A percentile compares a stretch with the other conserved stretches of the same genome.
Evolutionary conservation across 352 stramenopile genomes (phyloP).

Genomic region (Phytopythium montanum): DNA sequence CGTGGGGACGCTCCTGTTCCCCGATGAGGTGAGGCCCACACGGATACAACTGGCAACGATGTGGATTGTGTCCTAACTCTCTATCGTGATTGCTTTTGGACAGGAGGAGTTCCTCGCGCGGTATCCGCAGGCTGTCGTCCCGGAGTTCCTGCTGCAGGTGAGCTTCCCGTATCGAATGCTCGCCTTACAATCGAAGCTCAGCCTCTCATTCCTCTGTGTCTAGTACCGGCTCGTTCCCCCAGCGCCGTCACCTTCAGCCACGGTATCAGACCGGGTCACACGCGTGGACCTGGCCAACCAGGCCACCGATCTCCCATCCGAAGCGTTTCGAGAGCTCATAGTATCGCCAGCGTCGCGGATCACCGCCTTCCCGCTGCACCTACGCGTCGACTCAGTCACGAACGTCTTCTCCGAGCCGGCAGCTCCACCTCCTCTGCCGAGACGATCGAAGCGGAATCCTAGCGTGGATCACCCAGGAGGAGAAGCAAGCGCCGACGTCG

Average conservation of each 20-base stretch:
- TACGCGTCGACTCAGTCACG: background rate
- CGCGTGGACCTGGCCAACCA: slow-evolving; percentile 3
- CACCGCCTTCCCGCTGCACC: background rate
- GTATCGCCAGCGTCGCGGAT: too few species aligned
- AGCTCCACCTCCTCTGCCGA: background rate
- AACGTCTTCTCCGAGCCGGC: slow-evolving; percentile 1
- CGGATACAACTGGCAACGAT: background rate
- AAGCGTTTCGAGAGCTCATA: background rate
- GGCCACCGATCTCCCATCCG: background rate
- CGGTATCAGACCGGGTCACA: background rate
- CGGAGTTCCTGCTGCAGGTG: slow-evolving; percentile 65
- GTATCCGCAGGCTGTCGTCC: slow-evolving; percentile 54
- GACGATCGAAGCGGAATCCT: background rate
- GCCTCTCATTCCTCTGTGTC: background rate
- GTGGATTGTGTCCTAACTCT: background rate
- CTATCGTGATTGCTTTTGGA: background rate
- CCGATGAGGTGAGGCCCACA: slow-evolving; percentile 21
- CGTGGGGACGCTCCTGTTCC: slow-evolving; percentile 37
- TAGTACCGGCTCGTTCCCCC: background rate
- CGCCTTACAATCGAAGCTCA: too few species aligned
- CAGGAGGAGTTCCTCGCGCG: slow-evolving; percentile 74
- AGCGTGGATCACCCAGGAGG: background rate
- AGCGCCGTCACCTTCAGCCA: background rate
- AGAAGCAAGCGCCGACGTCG: slow-evolving; percentile 9
- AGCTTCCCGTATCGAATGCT: background rate